phyloP scores from a whole-genome alignment of 2,329 filamentous ascomycete genomes.

The Cryphonectria naterciae region DNA sequence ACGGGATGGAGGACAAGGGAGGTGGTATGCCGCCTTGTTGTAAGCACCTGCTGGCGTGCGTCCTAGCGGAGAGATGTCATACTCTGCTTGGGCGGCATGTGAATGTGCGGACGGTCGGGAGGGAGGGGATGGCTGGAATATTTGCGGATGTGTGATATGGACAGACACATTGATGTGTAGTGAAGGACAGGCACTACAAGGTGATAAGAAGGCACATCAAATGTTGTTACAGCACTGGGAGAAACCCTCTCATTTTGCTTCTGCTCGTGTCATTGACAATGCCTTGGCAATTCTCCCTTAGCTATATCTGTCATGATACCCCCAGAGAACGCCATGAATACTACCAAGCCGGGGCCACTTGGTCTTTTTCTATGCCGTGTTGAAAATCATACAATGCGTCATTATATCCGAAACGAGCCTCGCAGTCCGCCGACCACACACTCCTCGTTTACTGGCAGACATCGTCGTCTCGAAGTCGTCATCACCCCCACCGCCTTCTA shows the following conservation, averaged over 20 bases:
- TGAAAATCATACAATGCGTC: slow-evolving; percentile 34
- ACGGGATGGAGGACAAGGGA: slow-evolving; percentile 35
- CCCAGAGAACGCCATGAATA: slow-evolving; percentile 29
- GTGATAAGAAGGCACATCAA: background rate
- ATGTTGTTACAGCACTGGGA: background rate
- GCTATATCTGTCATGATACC: slow-evolving; percentile 28
- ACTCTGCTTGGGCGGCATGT: slow-evolving; percentile 60
- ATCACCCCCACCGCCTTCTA: slow-evolving; percentile 7
- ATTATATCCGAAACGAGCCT: slow-evolving; percentile 11
- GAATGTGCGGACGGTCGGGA: slow-evolving; percentile 56
- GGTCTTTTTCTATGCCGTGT: slow-evolving; percentile 31
- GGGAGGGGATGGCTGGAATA: slow-evolving; percentile 75
- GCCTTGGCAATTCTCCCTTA: slow-evolving; percentile 14
- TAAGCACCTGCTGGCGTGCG: slow-evolving; percentile 87
- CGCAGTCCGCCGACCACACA: slow-evolving; percentile 1
- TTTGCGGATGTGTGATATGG: slow-evolving; percentile 47
- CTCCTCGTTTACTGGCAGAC: background rate
- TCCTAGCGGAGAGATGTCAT: slow-evolving; percentile 70
- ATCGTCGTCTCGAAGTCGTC: background rate
- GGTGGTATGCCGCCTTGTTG: slow-evolving; percentile 63
- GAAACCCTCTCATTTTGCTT: slow-evolving; percentile 2
- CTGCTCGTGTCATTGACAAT: slow-evolving; percentile 27
- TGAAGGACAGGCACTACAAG: background rate
- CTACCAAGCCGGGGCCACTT: slow-evolving; percentile 32
- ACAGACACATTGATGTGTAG: background rate